phyloP scores from a whole-genome alignment of 2,329 filamentous ascomycete genomes.

The Clonostachys sp. region DNA sequence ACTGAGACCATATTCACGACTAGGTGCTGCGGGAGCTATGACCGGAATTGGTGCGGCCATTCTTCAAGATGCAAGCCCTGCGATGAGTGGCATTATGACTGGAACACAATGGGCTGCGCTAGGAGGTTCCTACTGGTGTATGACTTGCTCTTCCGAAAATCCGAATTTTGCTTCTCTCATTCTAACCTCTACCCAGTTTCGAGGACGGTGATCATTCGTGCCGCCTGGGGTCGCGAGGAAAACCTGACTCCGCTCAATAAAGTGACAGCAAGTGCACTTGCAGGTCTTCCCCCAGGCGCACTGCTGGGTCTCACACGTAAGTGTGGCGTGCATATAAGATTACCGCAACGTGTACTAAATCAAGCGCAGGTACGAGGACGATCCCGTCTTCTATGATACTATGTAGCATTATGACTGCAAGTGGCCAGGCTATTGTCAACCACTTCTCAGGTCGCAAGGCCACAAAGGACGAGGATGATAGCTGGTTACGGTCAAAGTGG shows the following conservation, averaged over 20 bases:
- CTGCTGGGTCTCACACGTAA: not conserved
- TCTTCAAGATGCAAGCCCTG: constrained; percentile 60
- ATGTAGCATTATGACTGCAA: constrained; percentile 36
- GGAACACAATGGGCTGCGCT: constrained; percentile 79
- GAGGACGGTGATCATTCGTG: constrained; percentile 37
- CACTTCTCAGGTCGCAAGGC: constrained; percentile 13
- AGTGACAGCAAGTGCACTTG: constrained; percentile 62
- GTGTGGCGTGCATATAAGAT: not conserved
- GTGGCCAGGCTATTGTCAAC: constrained; percentile 31
- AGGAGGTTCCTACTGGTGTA: constrained; percentile 73
- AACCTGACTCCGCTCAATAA: constrained; percentile 54
- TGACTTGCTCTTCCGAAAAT: constrained; percentile 16
- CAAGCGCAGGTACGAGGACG: not conserved
- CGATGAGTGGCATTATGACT: constrained; percentile 66
- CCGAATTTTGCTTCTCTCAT: not conserved
- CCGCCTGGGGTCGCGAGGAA: constrained; percentile 41
- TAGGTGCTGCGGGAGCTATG: constrained; percentile 57
- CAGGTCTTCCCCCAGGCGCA: constrained; percentile 41
- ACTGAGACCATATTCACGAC: constrained; percentile 11
- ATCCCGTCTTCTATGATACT: constrained; percentile 27
- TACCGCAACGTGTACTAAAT: too few relatives aligned
- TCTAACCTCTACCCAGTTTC: constrained; percentile 32
- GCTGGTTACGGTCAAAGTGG: constrained; percentile 57
- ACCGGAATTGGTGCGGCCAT: constrained; percentile 69
- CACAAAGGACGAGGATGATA: constrained; percentile 33